These are phyloP conservation scores for Hypoxylon lenormandii DNA, from an alignment of 495 filamentous ascomycete genomes.

Conservation along the genomic window DNA sequence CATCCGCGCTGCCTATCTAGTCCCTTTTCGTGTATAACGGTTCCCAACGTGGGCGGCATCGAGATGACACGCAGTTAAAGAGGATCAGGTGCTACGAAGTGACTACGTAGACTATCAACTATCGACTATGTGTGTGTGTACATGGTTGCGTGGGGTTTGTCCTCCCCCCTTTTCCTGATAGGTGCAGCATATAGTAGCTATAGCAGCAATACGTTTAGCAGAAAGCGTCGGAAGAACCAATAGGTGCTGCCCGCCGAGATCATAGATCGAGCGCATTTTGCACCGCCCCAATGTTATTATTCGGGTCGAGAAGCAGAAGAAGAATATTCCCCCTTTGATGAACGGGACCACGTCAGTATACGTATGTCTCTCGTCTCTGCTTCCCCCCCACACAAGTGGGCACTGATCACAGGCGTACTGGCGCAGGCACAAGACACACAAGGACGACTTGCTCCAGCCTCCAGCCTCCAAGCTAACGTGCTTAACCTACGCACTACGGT, in stretches of 20 bases:
- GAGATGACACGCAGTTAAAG: constrained; percentile 54
- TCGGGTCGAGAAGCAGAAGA: constrained; percentile 24
- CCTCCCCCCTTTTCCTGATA: background rate
- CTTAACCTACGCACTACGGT: constrained; percentile 19
- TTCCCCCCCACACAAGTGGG: constrained; percentile 40
- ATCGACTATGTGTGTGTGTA: background rate
- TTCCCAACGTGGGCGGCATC: constrained; percentile 40
- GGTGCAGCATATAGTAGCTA: background rate
- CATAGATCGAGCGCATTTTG: constrained; percentile 44
- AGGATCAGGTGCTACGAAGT: constrained; percentile 53
- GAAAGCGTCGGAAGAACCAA: constrained; percentile 9
- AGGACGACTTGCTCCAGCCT: constrained; percentile 7
- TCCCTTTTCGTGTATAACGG: constrained; percentile 31
- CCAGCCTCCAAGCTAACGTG: constrained; percentile 9
- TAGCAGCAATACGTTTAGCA: too few species aligned
- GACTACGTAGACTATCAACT: constrained; percentile 22
- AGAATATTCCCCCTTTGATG: constrained; percentile 45
- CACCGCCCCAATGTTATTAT: constrained; percentile 38
- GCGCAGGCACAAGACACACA: background rate
- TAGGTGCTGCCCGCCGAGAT: constrained; percentile 19
- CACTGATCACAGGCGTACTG: background rate
- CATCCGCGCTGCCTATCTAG: constrained; percentile 31
- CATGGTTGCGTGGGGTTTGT: constrained; percentile 13
- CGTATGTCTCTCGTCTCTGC: constrained; percentile 29
- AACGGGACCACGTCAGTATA: constrained; percentile 50